Conservation (phyloP, 2,329 filamentous ascomycete species). For the Xylariomycetidae sp. region DNA sequence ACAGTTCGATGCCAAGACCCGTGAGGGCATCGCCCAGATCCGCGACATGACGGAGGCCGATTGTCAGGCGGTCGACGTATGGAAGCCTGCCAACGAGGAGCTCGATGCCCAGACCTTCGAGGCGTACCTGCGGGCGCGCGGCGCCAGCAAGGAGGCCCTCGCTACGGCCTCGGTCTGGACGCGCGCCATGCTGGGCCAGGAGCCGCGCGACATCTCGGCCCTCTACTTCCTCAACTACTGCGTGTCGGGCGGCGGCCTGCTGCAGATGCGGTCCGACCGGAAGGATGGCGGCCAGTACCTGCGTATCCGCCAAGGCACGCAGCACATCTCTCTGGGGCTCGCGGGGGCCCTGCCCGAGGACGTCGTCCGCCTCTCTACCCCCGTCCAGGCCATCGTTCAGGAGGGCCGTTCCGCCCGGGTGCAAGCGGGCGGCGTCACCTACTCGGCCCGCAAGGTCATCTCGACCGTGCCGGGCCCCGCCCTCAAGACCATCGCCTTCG, state of each 20-base stretch:
- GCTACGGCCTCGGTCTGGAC: constrained; percentile 18
- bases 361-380: constrained; percentile 28
- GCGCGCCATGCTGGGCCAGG: constrained; percentile 18
- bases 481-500: constrained; percentile 40
- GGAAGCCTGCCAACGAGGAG: constrained; percentile 11
- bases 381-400: constrained; percentile 27
- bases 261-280: constrained; percentile 48
- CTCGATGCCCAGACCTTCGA: constrained; percentile 26
- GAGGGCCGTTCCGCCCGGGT: constrained; percentile 18
- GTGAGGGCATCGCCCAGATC: constrained; percentile 7
- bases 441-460: constrained; percentile 40
- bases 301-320: constrained; percentile 42
- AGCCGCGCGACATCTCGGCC: constrained; percentile 44
- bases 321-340: constrained; percentile 33
- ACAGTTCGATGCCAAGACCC: constrained; percentile 7
- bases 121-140: constrained; percentile 20
- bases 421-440: constrained; percentile 20
- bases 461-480: constrained; percentile 43
- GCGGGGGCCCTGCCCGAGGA: constrained; percentile 37
- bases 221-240: constrained; percentile 53
- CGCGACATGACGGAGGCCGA: constrained; percentile 24
- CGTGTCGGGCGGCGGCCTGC: constrained; percentile 45
- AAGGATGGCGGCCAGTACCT: constrained; percentile 50
- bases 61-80: constrained; percentile 21
- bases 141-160: constrained; percentile 9